Evolutionary conservation across 2,329 filamentous ascomycete genomes (phyloP), one percentile per base, ranked within the genome.

Genomic region (Neurospora crassa): DNA sequence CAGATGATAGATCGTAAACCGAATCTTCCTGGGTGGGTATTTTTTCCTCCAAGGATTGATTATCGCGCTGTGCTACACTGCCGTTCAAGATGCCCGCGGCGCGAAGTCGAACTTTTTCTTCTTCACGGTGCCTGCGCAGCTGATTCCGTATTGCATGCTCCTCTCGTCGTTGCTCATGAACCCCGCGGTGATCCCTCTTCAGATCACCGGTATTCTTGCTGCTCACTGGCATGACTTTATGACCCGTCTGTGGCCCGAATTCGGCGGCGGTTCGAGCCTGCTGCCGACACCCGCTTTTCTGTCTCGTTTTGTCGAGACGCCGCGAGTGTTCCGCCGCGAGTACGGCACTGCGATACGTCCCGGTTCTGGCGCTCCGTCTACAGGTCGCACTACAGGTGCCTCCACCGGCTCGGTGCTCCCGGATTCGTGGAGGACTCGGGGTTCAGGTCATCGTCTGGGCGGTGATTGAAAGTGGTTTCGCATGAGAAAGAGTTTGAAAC

Each of bases 211-310:
- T n/a, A 85, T 99, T 12, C 74, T 97, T 63, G 92, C 94, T 14
- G 94, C 94, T 5, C 96, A 99, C 79, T 78, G 96, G 24, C 97
- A 93, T 81, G 92, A 98, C 79, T 99, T 98, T 78, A 81, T 97
- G 68, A 93, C 92, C 2, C 88, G 92, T 68, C 86, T 97, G 59
- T 98, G 94, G 85, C 96, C 96, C 5, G 89, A 92, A 70, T 96
- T 96, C 78, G 95, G 94, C 24, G 92, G 92, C 71, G 96, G 96
- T 0, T 85, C 84, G 69, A 97, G 94, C 78, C 85, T 91, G 68
- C 84, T 97, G 43, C 84, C 86, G 16, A 96, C 94, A 0, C 96
- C 96, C 2, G 79, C 80, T 6, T 89, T 94, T 75, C 81, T 98
- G 71, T 89, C 88, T 72, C 86, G 86, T 70, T 86, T 92, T 75